Base-by-base conservation (phyloP, 192 early-diverging fungal genomes). In the Umbelopsis sp. region DNA sequence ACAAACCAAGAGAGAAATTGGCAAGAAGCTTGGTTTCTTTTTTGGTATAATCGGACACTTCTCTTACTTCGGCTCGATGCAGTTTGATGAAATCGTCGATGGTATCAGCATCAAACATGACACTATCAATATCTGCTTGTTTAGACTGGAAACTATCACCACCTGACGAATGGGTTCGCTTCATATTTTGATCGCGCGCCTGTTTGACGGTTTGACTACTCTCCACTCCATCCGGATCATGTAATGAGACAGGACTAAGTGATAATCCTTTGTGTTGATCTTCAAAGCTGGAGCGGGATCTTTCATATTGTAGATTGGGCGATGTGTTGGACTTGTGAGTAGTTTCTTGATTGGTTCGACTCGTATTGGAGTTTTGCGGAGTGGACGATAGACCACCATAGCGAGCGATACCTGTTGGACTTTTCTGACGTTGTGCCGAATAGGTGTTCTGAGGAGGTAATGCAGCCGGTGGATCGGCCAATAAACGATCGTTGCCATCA, bases 51-150 rank as follows among this genome's bases (percentile, higher is more conserved):
- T 91, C 90, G 11, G 80, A 84, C 2, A 81, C 84, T 26, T 87
- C 83, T 31, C 88, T 84, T 31, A 93, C 83, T 66, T 93, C 82
- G 11, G 83, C 78, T n/a, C 90, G 86, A 62, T 93, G 91, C 51
- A 84, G 79, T 10, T 76, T 84, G 8, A 90, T 82, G 74, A 93
- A 87, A 21, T 80, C 67, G 4, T 90, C 82, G 44, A 93, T 89
- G 2, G 81, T 84, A 12, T 68, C 66, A 43, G 85, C 71, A 4
- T 78, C 69, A 70, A 77, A 73, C 29, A 73, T 53, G 43, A 43
- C 38, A 21, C 34, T 26, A 36, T 65, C 71, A 32, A 62, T 0
- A 16, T 62, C 29, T 36, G 16, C 32, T 62, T 29, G 56, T 17
- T 62, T 29, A 34, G 56, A 62, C 29, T 62, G 26, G 56, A 11